Conservation (phyloP, 495 filamentous ascomycete genomes). For the Podospora bellae-mahoneyi region DNA sequence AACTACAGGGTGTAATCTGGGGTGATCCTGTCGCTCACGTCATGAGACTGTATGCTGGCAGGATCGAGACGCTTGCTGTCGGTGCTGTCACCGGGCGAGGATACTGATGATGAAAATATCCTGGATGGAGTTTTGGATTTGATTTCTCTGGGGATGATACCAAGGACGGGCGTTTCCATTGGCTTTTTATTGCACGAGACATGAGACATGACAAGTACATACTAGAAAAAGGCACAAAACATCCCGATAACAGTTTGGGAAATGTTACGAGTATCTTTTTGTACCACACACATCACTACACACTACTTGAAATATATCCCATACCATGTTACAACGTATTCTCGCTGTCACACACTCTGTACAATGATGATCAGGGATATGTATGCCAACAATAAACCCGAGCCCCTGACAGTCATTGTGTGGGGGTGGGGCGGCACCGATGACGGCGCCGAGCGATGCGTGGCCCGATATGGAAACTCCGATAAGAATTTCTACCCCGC, state of each 20-base stretch:
- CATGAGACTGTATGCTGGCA: constrained; percentile 68
- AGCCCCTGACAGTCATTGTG: background rate
- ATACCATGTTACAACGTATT: background rate
- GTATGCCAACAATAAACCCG: background rate
- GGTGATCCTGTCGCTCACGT: constrained; percentile 75
- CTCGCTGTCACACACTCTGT: background rate
- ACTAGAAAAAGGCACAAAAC: background rate
- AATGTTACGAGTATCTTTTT: background rate
- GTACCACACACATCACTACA: background rate
- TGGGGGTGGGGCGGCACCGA: constrained; percentile 4
- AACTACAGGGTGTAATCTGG: constrained; percentile 65
- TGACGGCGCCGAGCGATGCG: background rate
- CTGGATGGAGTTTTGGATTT: constrained; percentile 3
- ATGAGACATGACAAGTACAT: background rate
- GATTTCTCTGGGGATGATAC: constrained; percentile 4
- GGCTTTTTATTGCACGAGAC: background rate
- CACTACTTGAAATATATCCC: background rate
- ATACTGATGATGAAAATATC: constrained; percentile 20
- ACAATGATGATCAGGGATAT: background rate
- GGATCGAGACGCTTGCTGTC: constrained; percentile 65
- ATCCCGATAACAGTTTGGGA: background rate
- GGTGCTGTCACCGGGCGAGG: constrained; percentile 59
- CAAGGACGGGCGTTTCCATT: background rate
- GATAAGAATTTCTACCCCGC: background rate
- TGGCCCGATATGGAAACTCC: constrained; percentile 1